A percentile compares a stretch with the other conserved stretches of the same genome.
Conservation (phyloP, 2,329 filamentous ascomycete genomes). For the Beauveria asiatica region DNA sequence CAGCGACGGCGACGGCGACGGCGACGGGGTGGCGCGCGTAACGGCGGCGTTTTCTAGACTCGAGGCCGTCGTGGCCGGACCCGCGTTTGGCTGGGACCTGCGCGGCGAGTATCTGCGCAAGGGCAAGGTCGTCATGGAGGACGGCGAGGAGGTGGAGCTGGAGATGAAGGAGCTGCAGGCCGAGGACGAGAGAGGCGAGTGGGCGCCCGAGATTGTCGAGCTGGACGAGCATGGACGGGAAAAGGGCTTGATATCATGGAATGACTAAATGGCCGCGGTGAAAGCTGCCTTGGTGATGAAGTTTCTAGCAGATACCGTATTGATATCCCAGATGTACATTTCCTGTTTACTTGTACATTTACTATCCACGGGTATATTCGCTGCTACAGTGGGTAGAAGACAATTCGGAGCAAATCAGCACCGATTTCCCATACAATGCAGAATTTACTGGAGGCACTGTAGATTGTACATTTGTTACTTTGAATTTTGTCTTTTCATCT, state of each 20-base stretch:
- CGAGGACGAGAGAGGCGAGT: slow-evolving; percentile 47
- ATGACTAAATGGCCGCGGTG: slow-evolving; percentile 16
- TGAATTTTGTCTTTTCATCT: slow-evolving; percentile 9
- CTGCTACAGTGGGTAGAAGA: too few species aligned
- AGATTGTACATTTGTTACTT: background rate
- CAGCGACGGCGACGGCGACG: slow-evolving; percentile 24
- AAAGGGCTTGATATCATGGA: slow-evolving; percentile 43
- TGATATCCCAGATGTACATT: too few species aligned
- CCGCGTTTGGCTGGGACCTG: slow-evolving; percentile 48
- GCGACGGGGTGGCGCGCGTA: slow-evolving; percentile 19
- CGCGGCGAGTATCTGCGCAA: slow-evolving; percentile 38
- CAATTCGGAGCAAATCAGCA: too few species aligned
- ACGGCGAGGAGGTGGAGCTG: slow-evolving; percentile 40
- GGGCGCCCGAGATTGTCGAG: slow-evolving; percentile 44
- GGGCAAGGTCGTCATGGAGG: slow-evolving; percentile 43
- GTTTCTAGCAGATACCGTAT: too few species aligned
- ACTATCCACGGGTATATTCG: background rate
- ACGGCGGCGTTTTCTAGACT: slow-evolving; percentile 34
- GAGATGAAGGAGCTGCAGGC: slow-evolving; percentile 42
- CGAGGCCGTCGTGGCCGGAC: slow-evolving; percentile 25
- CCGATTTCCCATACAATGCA: too few species aligned
- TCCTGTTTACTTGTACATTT: too few species aligned
- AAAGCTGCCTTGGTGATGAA: too few species aligned
- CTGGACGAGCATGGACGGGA: slow-evolving; percentile 44
- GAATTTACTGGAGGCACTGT: background rate